Evolutionary conservation across 2,329 filamentous ascomycete species (phyloP), one percentile per base, ranked within the genome.

Genomic region (Curvularia sp.): DNA sequence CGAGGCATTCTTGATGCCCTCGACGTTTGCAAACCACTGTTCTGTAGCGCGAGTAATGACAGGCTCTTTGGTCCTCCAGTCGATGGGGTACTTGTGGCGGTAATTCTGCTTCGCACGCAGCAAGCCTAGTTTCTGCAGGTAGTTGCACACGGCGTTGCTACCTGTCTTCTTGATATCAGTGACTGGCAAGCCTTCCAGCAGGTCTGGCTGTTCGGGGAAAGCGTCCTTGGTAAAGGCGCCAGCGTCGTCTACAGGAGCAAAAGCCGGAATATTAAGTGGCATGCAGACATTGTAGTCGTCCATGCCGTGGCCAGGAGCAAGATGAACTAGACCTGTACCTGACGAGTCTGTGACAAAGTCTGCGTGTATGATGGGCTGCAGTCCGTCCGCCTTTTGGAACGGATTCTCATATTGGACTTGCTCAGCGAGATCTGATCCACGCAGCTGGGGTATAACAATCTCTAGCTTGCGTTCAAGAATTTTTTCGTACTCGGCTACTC

Each of bases 21-120:
- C 92, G 2, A 97, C 92, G 75, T 98, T 92, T 10, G 95, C 93
- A 73, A 99, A 99, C 95, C 95, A 99, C 78, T 99, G 95, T 38
- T 93, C 92, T 0, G 96, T 99, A 3, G 95, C 94, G 64, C 95
- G 83, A 33, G 96, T 87, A 59, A 99, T 92, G 49, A 99, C 89
- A 1, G 95, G 95, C 66, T 90, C 84, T 78, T 98, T 99, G 0
- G 94, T 96, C 53, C 95, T 86, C 95, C 95, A 99, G 78, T 99
- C 95, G 67, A 98, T 97, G 0, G 95, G 95, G 74, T 98, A 98
- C 77, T 97, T 98, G 82, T 99, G 95, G 52, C 84, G 84, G 73
- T 94, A 89, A 56, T 83, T 83, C 66, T 96, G 89, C 4, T 85
- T 85, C 39, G 84, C 83, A 41, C 97, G 79, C 3, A 98, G 84